Base-by-base conservation (phyloP, 495 filamentous ascomycete species). In the Endocarpon pusillum region DNA sequence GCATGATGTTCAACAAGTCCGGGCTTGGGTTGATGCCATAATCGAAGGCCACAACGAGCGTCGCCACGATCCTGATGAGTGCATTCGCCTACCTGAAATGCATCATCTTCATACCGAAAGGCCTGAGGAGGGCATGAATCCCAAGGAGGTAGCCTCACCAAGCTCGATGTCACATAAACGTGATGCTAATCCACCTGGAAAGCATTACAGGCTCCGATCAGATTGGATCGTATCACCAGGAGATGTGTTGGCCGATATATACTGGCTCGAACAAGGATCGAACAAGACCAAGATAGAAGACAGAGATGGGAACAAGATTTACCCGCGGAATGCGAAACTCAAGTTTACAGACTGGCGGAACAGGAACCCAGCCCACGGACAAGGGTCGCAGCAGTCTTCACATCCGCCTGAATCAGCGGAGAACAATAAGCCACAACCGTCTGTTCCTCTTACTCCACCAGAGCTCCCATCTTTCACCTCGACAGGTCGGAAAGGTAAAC, bases 181-280 rank as follows among this genome's bases (percentile, higher is more conserved):
- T 11, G 61, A 47, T 14, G 53, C 46, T 21, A 49, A 57, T 23
- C 56, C 49, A 28, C 54, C 49, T 16, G 43, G 51, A 22, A 78
- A 77, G 36, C 52, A 66, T 1, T 71, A 66, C 43, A 61, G 81
- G 27, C 70, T 72, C 5, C 66, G 75, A 21, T 67, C 76, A n/a
- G 83, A 87, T 39, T 93, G 86, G 85, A 62, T 61, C 2, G 70
- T 80, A 7, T 67, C 71, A 25, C 78, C 84, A 0, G 72, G 75
- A 29, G 85, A 93, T 42, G 66, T 91, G 44, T 55, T 94, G 15
- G 81, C 83, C 1, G 86, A 94, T 54, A 62, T 73, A 8, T 75
- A 78, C 38, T 94, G 86, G 86, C 58, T 84, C 27, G 78, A 91
- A 49, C 74, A 82, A 38, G 69, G 62, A 16, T 57, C 69, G 33